Evolutionary conservation across 371 early-diverging fungal species (phyloP), one percentile per base, ranked within the genome.

Genomic region (Mucor ambiguus): DNA sequence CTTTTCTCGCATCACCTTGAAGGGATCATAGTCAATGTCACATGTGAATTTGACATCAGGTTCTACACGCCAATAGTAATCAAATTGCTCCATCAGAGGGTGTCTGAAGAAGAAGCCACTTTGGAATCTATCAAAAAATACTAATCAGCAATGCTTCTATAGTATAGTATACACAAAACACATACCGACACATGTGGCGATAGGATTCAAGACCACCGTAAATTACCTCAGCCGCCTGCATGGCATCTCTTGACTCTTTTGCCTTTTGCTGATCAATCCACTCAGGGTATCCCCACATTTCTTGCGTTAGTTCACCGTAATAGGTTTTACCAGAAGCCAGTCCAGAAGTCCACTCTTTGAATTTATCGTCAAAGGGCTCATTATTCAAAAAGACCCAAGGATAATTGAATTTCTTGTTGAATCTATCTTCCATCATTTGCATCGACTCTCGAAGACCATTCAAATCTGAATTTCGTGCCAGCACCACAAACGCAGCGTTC

Each of bases 61-160:
- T 70, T 99, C 99, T 2, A 99, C 88, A 22, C 99, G 81, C 96
- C 98, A 98, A 77, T 96, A 98, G 74, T 92, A 99, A 64, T 96
- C 82, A 16, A 90, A 91, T 56, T 88, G 73, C 8, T 67, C 70
- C 58, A 94, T 70, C 14, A 89, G 67, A 43, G 91, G 89, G 69
- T 95, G 93, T 57, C 73, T 63, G 67, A 85, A 93, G 67, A 96
- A 92, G 56, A 86, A 90, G 0, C 98, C 96, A 61, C 83, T 87
- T 44, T 81, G 82, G 44, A 72, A 77, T 64, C 73, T 67, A 68
- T 44, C 68, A 68, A 35, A 2, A 22, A 3, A 26, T 28, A 2
- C 26, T 8, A 38, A 18, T 35, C 12, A 29, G 26, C 48, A 26
- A 18, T 59, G 6, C n/a, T 26, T 52, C 14, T 0, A 18, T 16